These are phyloP conservation scores for Sporothrix schenckii DNA, from an alignment of 2,329 filamentous ascomycete species.

Conservation along the genomic window DNA sequence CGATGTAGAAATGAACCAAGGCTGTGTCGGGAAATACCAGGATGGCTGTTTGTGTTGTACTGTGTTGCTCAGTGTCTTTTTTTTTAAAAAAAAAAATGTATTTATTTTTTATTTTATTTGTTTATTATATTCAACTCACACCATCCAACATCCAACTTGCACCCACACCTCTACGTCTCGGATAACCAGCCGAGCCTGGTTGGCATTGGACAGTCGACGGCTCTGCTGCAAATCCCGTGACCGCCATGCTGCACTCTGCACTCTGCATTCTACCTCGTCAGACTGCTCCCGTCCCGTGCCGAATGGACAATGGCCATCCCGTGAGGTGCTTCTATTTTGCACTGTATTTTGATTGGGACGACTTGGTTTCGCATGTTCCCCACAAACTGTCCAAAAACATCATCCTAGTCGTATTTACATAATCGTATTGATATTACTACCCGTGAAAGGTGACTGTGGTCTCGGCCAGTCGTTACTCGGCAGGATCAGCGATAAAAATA, in stretches of 20 bases:
- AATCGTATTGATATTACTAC: not conserved
- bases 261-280: not conserved
- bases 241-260: not conserved
- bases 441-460: not conserved
- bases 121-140: not conserved
- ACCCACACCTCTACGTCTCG: not conserved
- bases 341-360: not conserved
- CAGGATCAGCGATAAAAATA: no score
- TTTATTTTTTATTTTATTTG: not conserved
- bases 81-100: no score
- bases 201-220: not conserved
- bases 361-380: not conserved
- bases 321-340: not conserved
- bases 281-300: conserved; percentile 22
- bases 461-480: no score
- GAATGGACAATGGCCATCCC: not conserved
- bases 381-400: not conserved
- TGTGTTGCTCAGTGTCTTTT: no score
- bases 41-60: no score
- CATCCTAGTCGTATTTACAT: not conserved
- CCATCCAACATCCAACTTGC: not conserved
- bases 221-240: conserved; percentile 6
- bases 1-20: no score
- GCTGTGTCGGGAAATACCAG: no score
- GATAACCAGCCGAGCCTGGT: conserved; percentile 15